Percentiles rank a stretch among this genome's conserved stretches.
Conservation (phyloP, 352 stramenopile species). For the Detonula confervacea region DNA sequence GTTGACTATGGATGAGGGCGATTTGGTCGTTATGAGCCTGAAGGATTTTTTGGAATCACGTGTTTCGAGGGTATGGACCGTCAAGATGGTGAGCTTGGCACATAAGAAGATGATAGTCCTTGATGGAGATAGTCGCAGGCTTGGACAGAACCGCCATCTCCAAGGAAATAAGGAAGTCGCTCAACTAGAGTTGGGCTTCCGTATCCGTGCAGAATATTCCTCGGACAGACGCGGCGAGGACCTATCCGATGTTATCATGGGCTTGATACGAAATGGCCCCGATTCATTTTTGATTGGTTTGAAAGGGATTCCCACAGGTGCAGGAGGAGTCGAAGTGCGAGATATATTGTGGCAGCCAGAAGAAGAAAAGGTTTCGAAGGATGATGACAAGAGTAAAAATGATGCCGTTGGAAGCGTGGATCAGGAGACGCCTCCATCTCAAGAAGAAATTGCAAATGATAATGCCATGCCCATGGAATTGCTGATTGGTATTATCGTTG, state of each 20-base stretch:
- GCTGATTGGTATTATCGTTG: not conserved
- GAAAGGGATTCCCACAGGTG: not conserved
- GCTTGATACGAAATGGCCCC: not conserved
- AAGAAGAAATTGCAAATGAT: too few relatives aligned
- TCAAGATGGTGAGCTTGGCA: too few relatives aligned
- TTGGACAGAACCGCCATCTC: not conserved
- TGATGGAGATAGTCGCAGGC: not conserved
- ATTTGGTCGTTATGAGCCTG: conserved; percentile 1
- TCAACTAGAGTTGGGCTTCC: conserved; percentile 29
- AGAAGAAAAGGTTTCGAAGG: not conserved
- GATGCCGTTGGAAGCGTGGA: not conserved
- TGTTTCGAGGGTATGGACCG: too few relatives aligned
- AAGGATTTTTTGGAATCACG: conserved; percentile 24
- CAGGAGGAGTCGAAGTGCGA: not conserved
- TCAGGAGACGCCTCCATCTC: not conserved
- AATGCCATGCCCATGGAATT: not conserved
- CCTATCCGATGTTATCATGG: not conserved
- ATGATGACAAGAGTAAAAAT: not conserved
- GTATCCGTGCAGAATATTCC: conserved; percentile 29
- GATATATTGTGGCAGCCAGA: not conserved
- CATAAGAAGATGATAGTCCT: conserved; percentile 23
- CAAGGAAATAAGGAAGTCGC: conserved; percentile 18
- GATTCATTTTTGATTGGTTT: not conserved
- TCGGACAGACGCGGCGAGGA: not conserved
- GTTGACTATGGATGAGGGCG: conserved; percentile 25